Evolutionary conservation across 2,329 filamentous ascomycete genomes (phyloP).

Genomic region (Acrodontium crateriforme): DNA sequence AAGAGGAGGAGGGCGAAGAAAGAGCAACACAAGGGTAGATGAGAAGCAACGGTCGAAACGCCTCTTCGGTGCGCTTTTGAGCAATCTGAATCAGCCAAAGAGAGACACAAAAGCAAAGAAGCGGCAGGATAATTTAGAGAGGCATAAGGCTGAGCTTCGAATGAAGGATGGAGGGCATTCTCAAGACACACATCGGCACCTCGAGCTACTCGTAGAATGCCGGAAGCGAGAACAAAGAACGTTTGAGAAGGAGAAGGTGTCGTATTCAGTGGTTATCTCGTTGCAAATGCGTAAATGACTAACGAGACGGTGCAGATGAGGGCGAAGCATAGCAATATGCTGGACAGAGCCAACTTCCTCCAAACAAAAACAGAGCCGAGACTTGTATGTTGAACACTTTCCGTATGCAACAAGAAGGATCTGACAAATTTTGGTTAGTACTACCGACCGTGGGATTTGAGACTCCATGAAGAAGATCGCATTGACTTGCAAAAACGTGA

Average conservation of each 20-base stretch:
- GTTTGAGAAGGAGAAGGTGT: conserved; percentile 64
- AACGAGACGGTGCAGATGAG: conserved; percentile 41
- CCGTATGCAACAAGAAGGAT: background rate
- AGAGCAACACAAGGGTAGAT: conserved; percentile 30
- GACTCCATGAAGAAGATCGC: conserved; percentile 50
- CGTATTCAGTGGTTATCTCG: too few species aligned
- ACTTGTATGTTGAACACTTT: conserved; percentile 45
- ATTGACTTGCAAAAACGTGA: conserved; percentile 59
- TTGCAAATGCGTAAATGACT: too few species aligned
- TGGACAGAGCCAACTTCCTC: conserved; percentile 58
- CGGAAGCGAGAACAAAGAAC: conserved; percentile 57
- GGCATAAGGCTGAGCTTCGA: conserved; percentile 52
- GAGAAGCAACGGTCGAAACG: conserved; percentile 76
- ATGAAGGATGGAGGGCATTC: conserved; percentile 60
- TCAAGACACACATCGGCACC: conserved; percentile 50
- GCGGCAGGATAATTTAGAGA: conserved; percentile 71
- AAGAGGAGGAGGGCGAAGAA: conserved; percentile 7
- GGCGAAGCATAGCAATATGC: conserved; percentile 57
- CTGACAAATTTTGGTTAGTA: conserved; percentile 45
- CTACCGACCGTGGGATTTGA: conserved; percentile 72
- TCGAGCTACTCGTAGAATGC: conserved; percentile 35
- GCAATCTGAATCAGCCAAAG: conserved; percentile 35
- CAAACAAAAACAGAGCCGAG: conserved; percentile 57
- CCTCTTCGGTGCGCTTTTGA: conserved; percentile 54
- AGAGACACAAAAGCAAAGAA: conserved; percentile 51